Evolutionary conservation across 148 eudicot species (phyloP).

Genomic region (Rhododendron vialii): DNA sequence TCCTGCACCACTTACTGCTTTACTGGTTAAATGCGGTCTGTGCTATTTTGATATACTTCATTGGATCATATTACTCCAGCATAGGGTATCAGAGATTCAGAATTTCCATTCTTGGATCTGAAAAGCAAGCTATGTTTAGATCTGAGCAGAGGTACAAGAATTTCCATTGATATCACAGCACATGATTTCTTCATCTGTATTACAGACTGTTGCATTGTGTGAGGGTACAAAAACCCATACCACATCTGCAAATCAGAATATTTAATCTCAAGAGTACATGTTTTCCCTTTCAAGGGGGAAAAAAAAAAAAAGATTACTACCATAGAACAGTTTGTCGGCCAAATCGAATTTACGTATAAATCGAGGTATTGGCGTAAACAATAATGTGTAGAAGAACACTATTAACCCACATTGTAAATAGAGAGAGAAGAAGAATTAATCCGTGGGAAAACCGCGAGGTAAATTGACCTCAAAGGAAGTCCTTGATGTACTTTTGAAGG

Average conservation of each 20-base stretch:
- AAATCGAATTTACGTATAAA: background rate
- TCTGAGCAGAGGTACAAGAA: background rate
- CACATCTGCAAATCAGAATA: background rate
- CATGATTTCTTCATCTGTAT: background rate
- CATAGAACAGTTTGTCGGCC: background rate
- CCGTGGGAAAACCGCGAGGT: background rate
- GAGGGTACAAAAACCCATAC: background rate
- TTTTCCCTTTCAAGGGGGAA: background rate
- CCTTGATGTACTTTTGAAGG: constrained; percentile 9
- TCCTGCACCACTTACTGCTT: background rate
- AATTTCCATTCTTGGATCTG: background rate
- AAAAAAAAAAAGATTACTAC: background rate
- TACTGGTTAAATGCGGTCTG: background rate
- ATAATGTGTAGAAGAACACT: background rate
- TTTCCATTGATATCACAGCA: background rate
- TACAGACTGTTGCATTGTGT: background rate
- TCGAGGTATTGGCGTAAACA: background rate
- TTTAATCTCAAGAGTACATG: background rate
- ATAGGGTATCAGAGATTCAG: background rate
- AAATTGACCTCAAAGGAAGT: background rate
- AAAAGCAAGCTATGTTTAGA: background rate
- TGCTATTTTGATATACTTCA: background rate
- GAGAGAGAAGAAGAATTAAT: background rate
- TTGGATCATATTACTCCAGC: background rate
- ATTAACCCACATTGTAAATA: no score